phyloP scores from a whole-genome alignment of 108 stramenopile species.

The Skeletonema potamos region DNA sequence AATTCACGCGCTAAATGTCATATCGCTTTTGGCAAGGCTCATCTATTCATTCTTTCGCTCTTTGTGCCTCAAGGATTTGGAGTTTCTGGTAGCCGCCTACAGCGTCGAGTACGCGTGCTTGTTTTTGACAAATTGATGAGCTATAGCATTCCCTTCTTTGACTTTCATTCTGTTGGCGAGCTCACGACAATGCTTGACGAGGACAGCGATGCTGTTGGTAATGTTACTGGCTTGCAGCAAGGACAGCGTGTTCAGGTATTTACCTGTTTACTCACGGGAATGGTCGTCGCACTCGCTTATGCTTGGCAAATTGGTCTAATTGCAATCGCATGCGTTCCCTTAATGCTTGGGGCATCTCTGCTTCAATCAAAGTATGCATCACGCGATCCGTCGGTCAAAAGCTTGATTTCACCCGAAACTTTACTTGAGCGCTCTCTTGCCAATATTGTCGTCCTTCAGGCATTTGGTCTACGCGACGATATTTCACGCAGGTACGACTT shows the following conservation, averaged over 20 bases:
- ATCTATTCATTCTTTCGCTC: not conserved
- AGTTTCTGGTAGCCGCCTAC: conserved; percentile 24
- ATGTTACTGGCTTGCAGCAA: conserved; percentile 30
- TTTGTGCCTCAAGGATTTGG: not conserved
- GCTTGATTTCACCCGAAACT: conserved; percentile 11
- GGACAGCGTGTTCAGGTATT: conserved; percentile 33
- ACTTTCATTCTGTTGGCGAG: conserved; percentile 33
- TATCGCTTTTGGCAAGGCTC: not conserved
- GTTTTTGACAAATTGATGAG: conserved; percentile 39
- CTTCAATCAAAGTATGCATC: conserved; percentile 20
- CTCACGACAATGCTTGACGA: conserved; percentile 34
- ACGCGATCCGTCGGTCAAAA: not conserved
- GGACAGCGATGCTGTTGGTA: conserved; percentile 23
- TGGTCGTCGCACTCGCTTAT: conserved; percentile 25
- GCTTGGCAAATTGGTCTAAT: conserved; percentile 37
- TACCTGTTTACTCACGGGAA: conserved; percentile 20
- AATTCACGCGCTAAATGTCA: not conserved
- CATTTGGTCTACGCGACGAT: conserved; percentile 45
- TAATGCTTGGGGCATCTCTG: conserved; percentile 22
- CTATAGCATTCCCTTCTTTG: conserved; percentile 33
- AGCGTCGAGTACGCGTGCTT: conserved; percentile 11
- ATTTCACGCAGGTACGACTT: conserved; percentile 35
- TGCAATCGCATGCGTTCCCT: conserved; percentile 38
- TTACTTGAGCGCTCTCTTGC: conserved; percentile 25
- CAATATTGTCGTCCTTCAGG: conserved; percentile 40